These are phyloP conservation scores for Ophiosphaerella narmari DNA, from an alignment of 2,329 filamentous ascomycete species.

Conservation along the genomic window DNA sequence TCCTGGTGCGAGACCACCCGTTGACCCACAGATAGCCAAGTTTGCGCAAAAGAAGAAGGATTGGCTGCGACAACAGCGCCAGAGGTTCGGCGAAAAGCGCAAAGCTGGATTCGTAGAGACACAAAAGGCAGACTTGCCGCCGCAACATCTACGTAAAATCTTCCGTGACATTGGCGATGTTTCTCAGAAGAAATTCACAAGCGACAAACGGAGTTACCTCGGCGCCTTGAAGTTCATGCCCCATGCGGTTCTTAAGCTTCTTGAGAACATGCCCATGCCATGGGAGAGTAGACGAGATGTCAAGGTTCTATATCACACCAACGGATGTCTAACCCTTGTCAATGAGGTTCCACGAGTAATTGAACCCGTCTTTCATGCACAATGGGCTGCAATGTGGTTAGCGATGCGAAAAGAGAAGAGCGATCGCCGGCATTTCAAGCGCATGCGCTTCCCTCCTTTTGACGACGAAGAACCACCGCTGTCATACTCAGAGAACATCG, in stretches of 20 bases:
- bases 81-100: constrained; percentile 94
- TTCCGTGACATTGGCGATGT: constrained; percentile 98
- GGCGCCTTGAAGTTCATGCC: constrained; percentile 99
- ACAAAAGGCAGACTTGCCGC: constrained; percentile 98
- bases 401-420: constrained; percentile 98
- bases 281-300: constrained; percentile 97
- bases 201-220: constrained; percentile 96
- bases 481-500: constrained; percentile 98
- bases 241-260: constrained; percentile 91
- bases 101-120: constrained; percentile 97
- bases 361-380: constrained; percentile 95
- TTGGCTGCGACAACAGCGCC: constrained; percentile 91
- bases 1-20: constrained; percentile 74
- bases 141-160: constrained; percentile 97
- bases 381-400: constrained; percentile 99
- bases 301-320: constrained; percentile 97
- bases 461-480: constrained; percentile 97
- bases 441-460: constrained; percentile 98
- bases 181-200: constrained; percentile 98
- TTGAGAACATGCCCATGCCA: constrained; percentile 99
- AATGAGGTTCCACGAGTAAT: constrained; percentile 97
- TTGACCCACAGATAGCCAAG: constrained; percentile 86
- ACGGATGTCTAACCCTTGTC: constrained; percentile 93
- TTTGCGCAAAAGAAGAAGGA: constrained; percentile 99
- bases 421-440: constrained; percentile 93